phyloP scores from a whole-genome alignment of 805 yeast species.

The Suhomyces sp. region DNA sequence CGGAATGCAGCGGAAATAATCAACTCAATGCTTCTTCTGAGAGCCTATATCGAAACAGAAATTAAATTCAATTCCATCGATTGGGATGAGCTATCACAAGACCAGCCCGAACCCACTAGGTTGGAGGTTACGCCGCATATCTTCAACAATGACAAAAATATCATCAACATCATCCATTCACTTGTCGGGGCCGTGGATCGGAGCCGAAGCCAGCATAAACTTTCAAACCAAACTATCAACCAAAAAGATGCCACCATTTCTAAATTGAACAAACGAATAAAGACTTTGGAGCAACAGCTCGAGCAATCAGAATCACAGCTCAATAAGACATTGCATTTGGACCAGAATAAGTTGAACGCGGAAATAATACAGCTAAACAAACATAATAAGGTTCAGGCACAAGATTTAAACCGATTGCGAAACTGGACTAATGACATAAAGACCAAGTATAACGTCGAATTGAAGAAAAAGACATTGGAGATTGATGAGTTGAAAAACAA shows the following conservation, averaged over 20 bases:
- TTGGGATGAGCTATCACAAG: constrained; percentile 30
- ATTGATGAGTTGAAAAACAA: constrained; percentile 34
- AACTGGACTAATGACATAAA: constrained; percentile 29
- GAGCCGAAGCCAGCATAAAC: constrained; percentile 30
- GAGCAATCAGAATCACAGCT: constrained; percentile 17
- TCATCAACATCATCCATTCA: constrained; percentile 38
- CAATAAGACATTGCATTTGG: constrained; percentile 15
- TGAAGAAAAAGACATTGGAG: constrained; percentile 32
- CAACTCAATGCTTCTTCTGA: constrained; percentile 32
- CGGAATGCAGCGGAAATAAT: constrained; percentile 37
- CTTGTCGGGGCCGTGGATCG: constrained; percentile 29
- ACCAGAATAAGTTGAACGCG: constrained; percentile 16
- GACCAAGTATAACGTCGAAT: constrained; percentile 35
- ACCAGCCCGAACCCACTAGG: constrained; percentile 21
- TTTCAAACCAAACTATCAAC: constrained; percentile 27
- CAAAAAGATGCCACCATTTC: constrained; percentile 31
- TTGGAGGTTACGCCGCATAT: constrained; percentile 27
- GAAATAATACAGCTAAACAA: constrained; percentile 18
- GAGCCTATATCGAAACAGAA: constrained; percentile 34
- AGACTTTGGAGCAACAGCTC: constrained; percentile 20
- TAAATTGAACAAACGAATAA: constrained; percentile 21
- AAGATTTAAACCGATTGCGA: constrained; percentile 29
- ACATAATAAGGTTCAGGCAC: constrained; percentile 26
- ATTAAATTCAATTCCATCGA: constrained; percentile 35
- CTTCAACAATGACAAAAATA: constrained; percentile 33